These are phyloP conservation scores for Pseudogymnoascus sp. DNA, from an alignment of 2,329 filamentous ascomycete species.

Conservation along the genomic window DNA sequence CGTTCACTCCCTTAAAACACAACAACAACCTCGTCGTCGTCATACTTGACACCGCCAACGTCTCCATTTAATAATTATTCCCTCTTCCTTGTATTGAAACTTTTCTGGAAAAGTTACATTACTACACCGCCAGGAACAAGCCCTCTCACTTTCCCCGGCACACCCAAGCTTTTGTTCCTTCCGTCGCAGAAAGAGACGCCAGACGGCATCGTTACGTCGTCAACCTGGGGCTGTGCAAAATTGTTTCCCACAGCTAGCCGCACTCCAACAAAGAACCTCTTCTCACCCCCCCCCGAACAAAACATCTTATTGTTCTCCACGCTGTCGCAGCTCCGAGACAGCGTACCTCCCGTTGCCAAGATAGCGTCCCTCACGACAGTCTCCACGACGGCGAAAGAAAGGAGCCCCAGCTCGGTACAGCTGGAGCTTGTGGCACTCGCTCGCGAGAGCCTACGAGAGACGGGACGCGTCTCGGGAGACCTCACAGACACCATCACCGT, in stretches of 20 bases:
- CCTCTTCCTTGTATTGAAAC: not conserved
- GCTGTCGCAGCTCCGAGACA: conserved; percentile 8
- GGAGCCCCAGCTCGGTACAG: not conserved
- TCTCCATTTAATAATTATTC: not conserved
- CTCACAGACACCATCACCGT: not conserved
- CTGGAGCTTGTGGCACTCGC: conserved; percentile 9
- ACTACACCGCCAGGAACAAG: not conserved
- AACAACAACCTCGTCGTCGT: not conserved
- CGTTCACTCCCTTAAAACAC: not conserved
- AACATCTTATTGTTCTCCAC: not conserved
- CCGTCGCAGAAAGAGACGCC: not conserved
- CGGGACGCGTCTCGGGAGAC: not conserved
- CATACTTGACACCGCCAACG: not conserved
- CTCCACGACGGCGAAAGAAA: conserved; percentile 10
- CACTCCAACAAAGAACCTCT: not conserved
- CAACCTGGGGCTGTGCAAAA: not conserved
- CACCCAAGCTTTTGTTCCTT: not conserved
- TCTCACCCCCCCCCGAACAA: not conserved
- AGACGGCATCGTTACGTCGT: not conserved
- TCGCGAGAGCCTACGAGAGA: conserved; percentile 5
- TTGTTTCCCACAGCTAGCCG: not conserved
- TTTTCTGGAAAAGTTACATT: not conserved
- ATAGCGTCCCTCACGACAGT: not conserved
- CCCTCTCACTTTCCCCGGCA: not conserved
- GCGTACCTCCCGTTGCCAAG: not conserved